phyloP scores from a whole-genome alignment of 1,284 basidiomycete genomes.

The Sporisorium reilianum region DNA sequence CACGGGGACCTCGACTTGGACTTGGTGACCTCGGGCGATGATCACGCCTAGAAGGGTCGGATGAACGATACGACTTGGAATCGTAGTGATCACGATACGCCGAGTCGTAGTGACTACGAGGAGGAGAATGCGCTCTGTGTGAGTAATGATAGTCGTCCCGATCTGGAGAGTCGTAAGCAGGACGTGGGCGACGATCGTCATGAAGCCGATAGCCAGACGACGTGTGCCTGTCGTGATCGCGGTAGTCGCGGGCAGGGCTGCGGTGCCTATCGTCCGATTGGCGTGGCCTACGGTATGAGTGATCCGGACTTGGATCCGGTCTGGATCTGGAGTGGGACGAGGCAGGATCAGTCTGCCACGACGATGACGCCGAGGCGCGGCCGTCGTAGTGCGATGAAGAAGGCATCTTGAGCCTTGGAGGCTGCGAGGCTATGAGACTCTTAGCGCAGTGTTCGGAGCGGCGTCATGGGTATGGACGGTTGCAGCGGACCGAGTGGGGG shows the following conservation, averaged over 20 bases:
- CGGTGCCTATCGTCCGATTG: constrained; percentile 9
- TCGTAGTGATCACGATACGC: background rate
- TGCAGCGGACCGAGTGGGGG: background rate
- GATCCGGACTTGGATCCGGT: constrained; percentile 6
- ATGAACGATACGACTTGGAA: constrained; percentile 2
- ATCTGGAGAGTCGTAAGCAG: constrained; percentile 6
- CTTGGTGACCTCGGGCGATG: constrained; percentile 11
- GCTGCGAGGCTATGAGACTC: constrained; percentile 1
- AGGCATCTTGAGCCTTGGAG: constrained; percentile 18
- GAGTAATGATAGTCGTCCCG: constrained; percentile 7
- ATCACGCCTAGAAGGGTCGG: constrained; percentile 1
- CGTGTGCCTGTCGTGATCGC: constrained; percentile 8
- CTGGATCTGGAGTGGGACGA: constrained; percentile 16
- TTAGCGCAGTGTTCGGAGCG: background rate
- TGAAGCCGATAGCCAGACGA: constrained; percentile 1
- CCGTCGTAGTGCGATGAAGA: constrained; percentile 16
- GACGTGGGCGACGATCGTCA: constrained; percentile 7
- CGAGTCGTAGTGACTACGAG: constrained; percentile 3
- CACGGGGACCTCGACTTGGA: background rate
- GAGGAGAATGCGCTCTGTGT: background rate
- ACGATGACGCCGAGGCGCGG: constrained; percentile 24
- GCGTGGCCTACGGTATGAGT: background rate
- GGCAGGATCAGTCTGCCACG: constrained; percentile 17
- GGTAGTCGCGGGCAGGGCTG: constrained; percentile 8
- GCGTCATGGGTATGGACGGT: constrained; percentile 4